Base-by-base conservation (phyloP, 2,329 filamentous ascomycete genomes). In the Gaeumannomyces tritici region DNA sequence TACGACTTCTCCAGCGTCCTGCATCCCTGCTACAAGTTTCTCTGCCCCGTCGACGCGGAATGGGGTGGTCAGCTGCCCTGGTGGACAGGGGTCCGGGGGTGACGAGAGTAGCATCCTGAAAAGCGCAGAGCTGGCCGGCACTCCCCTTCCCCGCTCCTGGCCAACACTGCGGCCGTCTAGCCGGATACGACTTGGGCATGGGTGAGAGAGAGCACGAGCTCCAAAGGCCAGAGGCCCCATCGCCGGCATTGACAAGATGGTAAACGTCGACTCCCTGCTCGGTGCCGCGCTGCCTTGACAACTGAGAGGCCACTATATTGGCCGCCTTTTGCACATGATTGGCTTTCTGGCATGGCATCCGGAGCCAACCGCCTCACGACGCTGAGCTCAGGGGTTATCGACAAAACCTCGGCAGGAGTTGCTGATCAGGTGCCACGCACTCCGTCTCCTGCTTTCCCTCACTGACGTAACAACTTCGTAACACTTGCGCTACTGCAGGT, bases 141-240 rank as follows among this genome's bases (percentile, higher is more conserved):
- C 42, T 51, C 24, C 42, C n/a, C 42, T 11, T 51, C 42, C 42
- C 42, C 42, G 42, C 63, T 68, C 18, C 62, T 24, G 64, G 65
- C 18, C 61, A 60, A 26, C 59, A 60, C 28, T 56, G 64, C 62
- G 65, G 57, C 18, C 55, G 29, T 33, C 54, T 6, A 67, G 58
- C 47, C 61, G 59, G 65, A 65, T 9, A 63, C 63, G 26, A 64
- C 66, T 27, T 66, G 65, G 62, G 63, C 63, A 6, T 67, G 65
- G 59, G n/a, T n/a, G n/a, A n/a, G n/a, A n/a, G n/a, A n/a, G 65
- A 67, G 28, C 63, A 67, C 29, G 66, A 68, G 15, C 58, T 60
- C 12, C 33, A 24, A 24, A 42, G 11, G 5, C 35, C 13, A 13
- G n/a, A 27, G n/a, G 58, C 26, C 13, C 58, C 5, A 51, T 47